These are phyloP conservation scores for Botrytis pseudocinerea DNA, from an alignment of 2,329 filamentous ascomycete genomes.

Conservation along the genomic window DNA sequence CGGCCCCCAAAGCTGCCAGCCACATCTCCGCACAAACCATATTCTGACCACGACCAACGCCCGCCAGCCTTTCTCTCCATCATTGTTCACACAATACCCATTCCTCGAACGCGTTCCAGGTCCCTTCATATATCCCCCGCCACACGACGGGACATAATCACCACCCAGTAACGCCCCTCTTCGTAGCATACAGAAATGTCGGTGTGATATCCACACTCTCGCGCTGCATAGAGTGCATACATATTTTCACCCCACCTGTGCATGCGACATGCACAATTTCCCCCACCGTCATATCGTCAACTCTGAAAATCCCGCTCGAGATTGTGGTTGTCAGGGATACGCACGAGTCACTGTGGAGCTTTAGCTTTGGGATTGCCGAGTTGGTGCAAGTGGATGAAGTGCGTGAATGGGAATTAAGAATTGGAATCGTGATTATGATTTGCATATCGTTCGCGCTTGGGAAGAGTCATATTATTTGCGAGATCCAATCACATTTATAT, in stretches of 20 bases:
- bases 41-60: not conserved
- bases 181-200: slow-evolving; percentile 1
- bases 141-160: not conserved
- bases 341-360: slow-evolving; percentile 16
- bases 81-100: not conserved
- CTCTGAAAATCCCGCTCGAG: not conserved
- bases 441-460: slow-evolving; percentile 1
- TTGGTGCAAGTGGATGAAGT: not conserved
- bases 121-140: not conserved
- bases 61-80: slow-evolving; percentile 4
- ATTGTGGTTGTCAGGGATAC: slow-evolving; percentile 20
- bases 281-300: slow-evolving; percentile 8
- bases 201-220: slow-evolving; percentile 18
- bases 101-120: not conserved
- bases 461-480: not conserved
- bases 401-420: not conserved
- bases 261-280: slow-evolving; percentile 2
- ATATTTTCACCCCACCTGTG: slow-evolving; percentile 1
- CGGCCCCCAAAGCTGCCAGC: not conserved
- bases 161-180: slow-evolving; percentile 9
- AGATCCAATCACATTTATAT: slow-evolving; percentile 4
- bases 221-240: slow-evolving; percentile 4
- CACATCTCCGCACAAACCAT: slow-evolving; percentile 3
- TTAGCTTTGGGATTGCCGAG: slow-evolving; percentile 4
- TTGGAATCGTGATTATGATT: slow-evolving; percentile 4